These are phyloP conservation scores for Teratosphaeriaceae sp. DNA, from an alignment of 2,329 filamentous ascomycete species.

Conservation along the genomic window DNA sequence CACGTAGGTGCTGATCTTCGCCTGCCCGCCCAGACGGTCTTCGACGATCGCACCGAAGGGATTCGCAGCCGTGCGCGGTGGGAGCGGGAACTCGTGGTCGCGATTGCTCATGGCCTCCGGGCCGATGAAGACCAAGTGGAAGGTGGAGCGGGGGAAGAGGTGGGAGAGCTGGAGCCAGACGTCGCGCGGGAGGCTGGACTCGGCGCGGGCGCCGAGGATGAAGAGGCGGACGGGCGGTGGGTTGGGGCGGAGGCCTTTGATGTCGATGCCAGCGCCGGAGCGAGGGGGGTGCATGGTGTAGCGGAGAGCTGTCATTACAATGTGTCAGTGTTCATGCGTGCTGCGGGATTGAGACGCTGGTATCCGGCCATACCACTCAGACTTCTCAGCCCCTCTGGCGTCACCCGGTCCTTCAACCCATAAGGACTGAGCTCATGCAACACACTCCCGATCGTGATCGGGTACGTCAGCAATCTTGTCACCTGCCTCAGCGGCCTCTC, in stretches of 20 bases:
- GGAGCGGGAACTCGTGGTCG: constrained; percentile 85
- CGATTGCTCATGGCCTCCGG: constrained; percentile 95
- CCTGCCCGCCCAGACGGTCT: constrained; percentile 75
- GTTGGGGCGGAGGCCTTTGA: constrained; percentile 74
- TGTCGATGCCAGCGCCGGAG: constrained; percentile 63
- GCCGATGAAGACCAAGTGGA: constrained; percentile 91
- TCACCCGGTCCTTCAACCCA: constrained; percentile 71
- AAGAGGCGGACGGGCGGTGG: constrained; percentile 89
- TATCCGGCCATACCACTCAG: constrained; percentile 84
- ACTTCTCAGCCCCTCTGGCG: constrained; percentile 84
- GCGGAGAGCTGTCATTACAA: constrained; percentile 80
- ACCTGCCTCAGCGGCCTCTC: constrained; percentile 89
- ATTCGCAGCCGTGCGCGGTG: constrained; percentile 74
- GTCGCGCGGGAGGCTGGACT: constrained; percentile 88
- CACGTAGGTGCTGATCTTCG: constrained; percentile 97
- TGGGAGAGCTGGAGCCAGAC: constrained; percentile 93
- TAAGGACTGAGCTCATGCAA: constrained; percentile 95
- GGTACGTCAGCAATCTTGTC: constrained; percentile 88
- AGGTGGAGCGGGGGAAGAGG: constrained; percentile 84
- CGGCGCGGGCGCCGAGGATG: constrained; percentile 89
- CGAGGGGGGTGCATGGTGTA: constrained; percentile 89
- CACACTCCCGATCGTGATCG: constrained; percentile 82
- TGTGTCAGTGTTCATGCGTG: too few relatives aligned
- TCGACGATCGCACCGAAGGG: constrained; percentile 93
- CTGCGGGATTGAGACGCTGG: too few relatives aligned